phyloP scores from a whole-genome alignment of 148 eudicot species.

The Fagopyrum tataricum region DNA sequence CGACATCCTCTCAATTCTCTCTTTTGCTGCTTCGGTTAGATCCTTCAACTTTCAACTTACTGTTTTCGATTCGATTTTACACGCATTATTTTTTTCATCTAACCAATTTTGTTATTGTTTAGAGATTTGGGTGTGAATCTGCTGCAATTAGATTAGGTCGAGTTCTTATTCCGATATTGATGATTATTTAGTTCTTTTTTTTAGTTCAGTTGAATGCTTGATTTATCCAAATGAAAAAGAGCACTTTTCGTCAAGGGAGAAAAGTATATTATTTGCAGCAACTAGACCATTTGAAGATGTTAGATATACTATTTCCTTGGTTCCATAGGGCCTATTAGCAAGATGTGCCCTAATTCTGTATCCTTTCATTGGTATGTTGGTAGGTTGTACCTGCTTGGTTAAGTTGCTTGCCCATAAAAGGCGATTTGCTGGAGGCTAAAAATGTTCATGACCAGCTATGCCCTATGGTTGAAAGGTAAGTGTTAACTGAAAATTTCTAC shows the following conservation, averaged over 20 bases:
- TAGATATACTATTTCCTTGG: too few species aligned
- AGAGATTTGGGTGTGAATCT: background rate
- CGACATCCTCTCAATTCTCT: background rate
- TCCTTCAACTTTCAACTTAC: background rate
- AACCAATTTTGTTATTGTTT: background rate
- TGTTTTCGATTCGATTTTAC: background rate
- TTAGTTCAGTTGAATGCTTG: background rate
- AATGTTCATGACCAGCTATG: constrained; percentile 82
- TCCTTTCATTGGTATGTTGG: background rate
- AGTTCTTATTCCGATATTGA: background rate
- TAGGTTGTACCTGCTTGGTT: constrained; percentile 89
- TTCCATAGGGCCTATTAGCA: too few species aligned
- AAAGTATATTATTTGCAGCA: too few species aligned
- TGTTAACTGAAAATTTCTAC: background rate
- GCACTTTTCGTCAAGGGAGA: too few species aligned
- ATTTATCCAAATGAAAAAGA: background rate
- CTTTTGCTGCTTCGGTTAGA: background rate
- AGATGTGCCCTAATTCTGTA: background rate
- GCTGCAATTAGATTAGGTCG: background rate
- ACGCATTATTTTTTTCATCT: background rate
- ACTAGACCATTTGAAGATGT: too few species aligned
- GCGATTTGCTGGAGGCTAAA: constrained; percentile 84
- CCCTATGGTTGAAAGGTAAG: constrained; percentile 83
- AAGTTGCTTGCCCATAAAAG: constrained; percentile 69
- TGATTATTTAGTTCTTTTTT: background rate